Conservation (phyloP, 2,329 filamentous ascomycete species). For the Nannizziopsis barbatae region DNA sequence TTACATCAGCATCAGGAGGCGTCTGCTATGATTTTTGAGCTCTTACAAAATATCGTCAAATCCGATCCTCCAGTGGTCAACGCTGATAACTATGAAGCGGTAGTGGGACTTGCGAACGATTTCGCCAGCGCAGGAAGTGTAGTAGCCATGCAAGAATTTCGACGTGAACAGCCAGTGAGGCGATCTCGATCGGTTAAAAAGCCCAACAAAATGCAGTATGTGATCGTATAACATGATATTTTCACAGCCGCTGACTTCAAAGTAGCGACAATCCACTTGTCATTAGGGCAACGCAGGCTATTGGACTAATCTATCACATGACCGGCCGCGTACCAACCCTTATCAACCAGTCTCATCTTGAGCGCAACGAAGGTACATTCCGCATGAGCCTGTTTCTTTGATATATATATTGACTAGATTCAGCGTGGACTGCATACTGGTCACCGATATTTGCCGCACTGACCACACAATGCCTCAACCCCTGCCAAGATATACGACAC, state of each 20-base stretch:
- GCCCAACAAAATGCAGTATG: constrained; percentile 44
- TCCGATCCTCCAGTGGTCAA: constrained; percentile 69
- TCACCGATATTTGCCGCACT: constrained; percentile 84
- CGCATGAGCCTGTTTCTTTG: background rate
- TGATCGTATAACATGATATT: constrained; percentile 10
- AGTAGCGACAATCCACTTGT: constrained; percentile 59
- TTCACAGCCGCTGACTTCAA: constrained; percentile 9
- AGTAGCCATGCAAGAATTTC: constrained; percentile 58
- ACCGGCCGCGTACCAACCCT: constrained; percentile 71
- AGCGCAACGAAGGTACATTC: constrained; percentile 61
- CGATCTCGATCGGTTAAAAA: constrained; percentile 44
- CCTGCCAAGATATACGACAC: constrained; percentile 83
- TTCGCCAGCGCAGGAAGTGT: constrained; percentile 76
- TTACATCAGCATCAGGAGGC: constrained; percentile 59
- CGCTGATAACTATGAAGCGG: constrained; percentile 89
- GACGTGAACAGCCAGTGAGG: constrained; percentile 46
- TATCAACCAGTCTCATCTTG: constrained; percentile 87
- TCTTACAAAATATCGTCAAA: constrained; percentile 68
- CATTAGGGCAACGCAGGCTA: constrained; percentile 64
- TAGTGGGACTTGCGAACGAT: constrained; percentile 71
- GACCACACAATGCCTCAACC: constrained; percentile 83
- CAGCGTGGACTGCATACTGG: constrained; percentile 97
- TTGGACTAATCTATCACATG: constrained; percentile 70
- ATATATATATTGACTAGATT: constrained; percentile 18
- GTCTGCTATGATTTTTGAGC: constrained; percentile 68